Base-by-base conservation (phyloP, 495 filamentous ascomycete genomes). In the Aspergillus leporis region DNA sequence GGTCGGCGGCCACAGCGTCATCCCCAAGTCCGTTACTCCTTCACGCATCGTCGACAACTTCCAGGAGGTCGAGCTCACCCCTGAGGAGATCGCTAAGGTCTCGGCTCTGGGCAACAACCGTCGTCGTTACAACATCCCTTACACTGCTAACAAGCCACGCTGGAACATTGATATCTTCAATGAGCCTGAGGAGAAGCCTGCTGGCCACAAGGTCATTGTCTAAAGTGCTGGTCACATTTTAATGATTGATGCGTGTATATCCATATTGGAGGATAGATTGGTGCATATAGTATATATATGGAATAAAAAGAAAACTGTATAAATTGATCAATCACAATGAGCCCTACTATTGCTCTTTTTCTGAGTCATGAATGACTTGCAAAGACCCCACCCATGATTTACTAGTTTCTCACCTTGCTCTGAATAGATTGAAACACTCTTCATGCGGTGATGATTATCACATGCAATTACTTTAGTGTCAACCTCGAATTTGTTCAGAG, bases 121-220 rank as follows among this genome's bases (percentile, higher is more conserved):
- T 63, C 77, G 78, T 63, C 77, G 78, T n/a, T 80, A 74, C 68
- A 81, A 80, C 66, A 70, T 61, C n/a, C 78, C 78, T 41, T 78
- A 71, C 61, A 50, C 59, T 58, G 72, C 72, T 32, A 76, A 81
- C 71, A 69, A 66, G 64, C 78, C 78, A 48, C 71, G 74, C 56
- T 80, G 78, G 78, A 61, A 76, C 55, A 70, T 81, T 47, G 66
- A 80, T 65, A 72, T 78, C 65, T 81, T 80, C 62, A 65, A 65
- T 21, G 77, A 79, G 61, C 60, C 65, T 14, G 74, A 75, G 51
- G 78, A 81, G 72, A 55, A 68, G 58, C 51, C 71, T 49, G 78
- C 78, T 52, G 51, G 16, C n/a, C 71, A 79, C 70, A 69, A 79
- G 74, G 71, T 79, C 31, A 66, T 73, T 61, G 49, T 74, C 40